These are phyloP conservation scores for Colletotrichum nymphaeae DNA, from an alignment of 2,329 filamentous ascomycete species.

Conservation along the genomic window DNA sequence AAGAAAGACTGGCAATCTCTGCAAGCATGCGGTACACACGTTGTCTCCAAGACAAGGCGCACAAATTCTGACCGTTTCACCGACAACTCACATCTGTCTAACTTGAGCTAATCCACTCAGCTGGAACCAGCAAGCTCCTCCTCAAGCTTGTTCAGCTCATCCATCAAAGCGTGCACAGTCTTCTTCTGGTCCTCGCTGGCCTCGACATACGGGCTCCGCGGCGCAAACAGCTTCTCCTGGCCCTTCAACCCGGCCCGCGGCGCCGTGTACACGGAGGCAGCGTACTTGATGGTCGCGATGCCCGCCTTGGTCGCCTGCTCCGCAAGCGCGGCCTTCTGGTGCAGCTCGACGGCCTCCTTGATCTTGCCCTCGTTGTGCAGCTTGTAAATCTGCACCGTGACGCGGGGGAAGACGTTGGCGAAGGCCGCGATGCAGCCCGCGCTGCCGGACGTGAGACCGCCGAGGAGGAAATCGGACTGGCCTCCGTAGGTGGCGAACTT, in stretches of 20 bases:
- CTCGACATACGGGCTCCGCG: constrained; percentile 70
- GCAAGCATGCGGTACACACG: background rate
- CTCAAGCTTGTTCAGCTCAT: constrained; percentile 57
- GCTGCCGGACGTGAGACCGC: constrained; percentile 67
- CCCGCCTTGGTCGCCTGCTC: constrained; percentile 75
- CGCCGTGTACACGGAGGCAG: constrained; percentile 70
- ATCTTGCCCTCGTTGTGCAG: constrained; percentile 69
- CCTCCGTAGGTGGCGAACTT: constrained; percentile 78
- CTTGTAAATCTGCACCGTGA: constrained; percentile 68
- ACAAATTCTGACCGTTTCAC: background rate
- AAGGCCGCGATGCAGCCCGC: constrained; percentile 72
- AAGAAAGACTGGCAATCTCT: background rate
- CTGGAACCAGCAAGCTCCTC: constrained; percentile 36
- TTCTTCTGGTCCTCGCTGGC: constrained; percentile 56
- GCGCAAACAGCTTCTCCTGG: constrained; percentile 67
- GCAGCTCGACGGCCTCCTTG: constrained; percentile 69
- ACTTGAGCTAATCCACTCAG: background rate
- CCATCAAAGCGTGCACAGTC: constrained; percentile 53
- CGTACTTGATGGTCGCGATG: constrained; percentile 77
- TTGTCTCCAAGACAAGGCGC: background rate
- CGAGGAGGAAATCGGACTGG: constrained; percentile 78
- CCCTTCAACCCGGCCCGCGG: constrained; percentile 68
- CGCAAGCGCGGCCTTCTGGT: constrained; percentile 71
- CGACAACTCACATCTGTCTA: no score
- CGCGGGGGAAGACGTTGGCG: constrained; percentile 70